phyloP scores from a whole-genome alignment of 2,329 filamentous ascomycete genomes.

The Diplodia scrobiculata region DNA sequence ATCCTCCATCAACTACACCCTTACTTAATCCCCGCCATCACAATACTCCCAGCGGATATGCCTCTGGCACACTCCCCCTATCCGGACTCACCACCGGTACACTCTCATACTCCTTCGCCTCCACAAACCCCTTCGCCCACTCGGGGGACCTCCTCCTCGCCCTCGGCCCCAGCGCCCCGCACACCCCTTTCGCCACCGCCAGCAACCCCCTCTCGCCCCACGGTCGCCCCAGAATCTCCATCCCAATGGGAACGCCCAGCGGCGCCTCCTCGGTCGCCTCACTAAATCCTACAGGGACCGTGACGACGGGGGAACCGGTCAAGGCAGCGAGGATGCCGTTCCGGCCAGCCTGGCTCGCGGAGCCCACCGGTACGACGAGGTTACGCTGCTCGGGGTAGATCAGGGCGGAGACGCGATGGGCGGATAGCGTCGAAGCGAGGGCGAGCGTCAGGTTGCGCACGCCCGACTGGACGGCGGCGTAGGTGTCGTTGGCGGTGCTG shows the following conservation, averaged over 20 bases:
- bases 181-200: slow-evolving; percentile 56
- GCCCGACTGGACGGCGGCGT: slow-evolving; percentile 50
- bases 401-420: slow-evolving; percentile 57
- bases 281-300: slow-evolving; percentile 59
- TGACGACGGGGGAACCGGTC: slow-evolving; percentile 57
- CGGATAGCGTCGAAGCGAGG: slow-evolving; percentile 55
- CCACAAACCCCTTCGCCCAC: slow-evolving; percentile 49
- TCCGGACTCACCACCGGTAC: slow-evolving; percentile 54
- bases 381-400: slow-evolving; percentile 68
- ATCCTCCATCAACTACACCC: no score
- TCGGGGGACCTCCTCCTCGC: slow-evolving; percentile 52
- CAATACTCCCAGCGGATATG: slow-evolving; percentile 54
- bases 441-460: slow-evolving; percentile 58
- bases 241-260: slow-evolving; percentile 63
- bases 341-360: slow-evolving; percentile 59
- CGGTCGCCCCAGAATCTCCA: slow-evolving; percentile 63
- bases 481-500: slow-evolving; percentile 56
- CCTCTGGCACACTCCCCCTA: slow-evolving; percentile 46
- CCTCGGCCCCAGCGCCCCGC: slow-evolving; percentile 43
- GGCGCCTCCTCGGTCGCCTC: slow-evolving; percentile 53
- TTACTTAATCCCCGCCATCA: slow-evolving; percentile 8
- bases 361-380: slow-evolving; percentile 61
- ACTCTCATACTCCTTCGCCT: slow-evolving; percentile 44
- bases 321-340: slow-evolving; percentile 61
- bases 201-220: slow-evolving; percentile 60